phyloP scores from a whole-genome alignment of 2,329 filamentous ascomycete genomes.

The Hypomyces perniciosus region DNA sequence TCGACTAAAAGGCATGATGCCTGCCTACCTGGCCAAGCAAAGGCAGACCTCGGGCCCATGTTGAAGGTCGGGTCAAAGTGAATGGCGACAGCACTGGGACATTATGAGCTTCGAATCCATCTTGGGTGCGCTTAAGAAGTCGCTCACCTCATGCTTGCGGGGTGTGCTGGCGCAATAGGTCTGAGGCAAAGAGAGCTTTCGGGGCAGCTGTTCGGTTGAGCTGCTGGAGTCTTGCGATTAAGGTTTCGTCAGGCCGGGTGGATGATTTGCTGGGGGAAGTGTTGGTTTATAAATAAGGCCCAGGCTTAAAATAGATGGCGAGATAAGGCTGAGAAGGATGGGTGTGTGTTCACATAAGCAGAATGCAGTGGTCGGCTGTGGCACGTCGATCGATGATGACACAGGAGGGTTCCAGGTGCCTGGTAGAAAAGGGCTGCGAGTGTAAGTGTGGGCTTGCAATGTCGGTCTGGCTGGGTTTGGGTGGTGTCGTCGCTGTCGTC shows the following conservation, averaged over 20 bases:
- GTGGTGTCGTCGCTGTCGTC: neutral
- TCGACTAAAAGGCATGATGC: neutral
- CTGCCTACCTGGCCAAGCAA: conserved; percentile 43
- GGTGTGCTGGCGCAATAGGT: neutral
- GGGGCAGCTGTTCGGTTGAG: too few species aligned
- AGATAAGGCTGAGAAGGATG: conserved; percentile 9
- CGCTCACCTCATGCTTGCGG: conserved; percentile 9
- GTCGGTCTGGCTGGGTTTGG: neutral
- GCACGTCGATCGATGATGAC: conserved; percentile 5
- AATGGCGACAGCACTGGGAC: conserved; percentile 41
- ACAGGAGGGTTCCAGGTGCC: neutral
- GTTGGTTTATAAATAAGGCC: conserved; percentile 2
- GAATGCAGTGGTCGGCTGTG: conserved; percentile 8
- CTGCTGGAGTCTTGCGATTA: neutral
- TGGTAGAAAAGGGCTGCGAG: neutral
- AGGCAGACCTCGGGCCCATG: conserved; percentile 46
- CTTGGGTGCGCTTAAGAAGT: neutral
- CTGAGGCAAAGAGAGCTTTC: neutral
- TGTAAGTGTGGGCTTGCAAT: neutral
- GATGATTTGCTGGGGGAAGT: conserved; percentile 4
- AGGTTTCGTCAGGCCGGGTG: neutral
- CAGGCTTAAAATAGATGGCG: conserved; percentile 4
- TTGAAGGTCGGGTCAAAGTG: conserved; percentile 46
- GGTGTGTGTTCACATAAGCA: conserved; percentile 11
- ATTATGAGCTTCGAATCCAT: conserved; percentile 2